Conservation (phyloP, 345 rosid species). For the Triadica sebifera region DNA sequence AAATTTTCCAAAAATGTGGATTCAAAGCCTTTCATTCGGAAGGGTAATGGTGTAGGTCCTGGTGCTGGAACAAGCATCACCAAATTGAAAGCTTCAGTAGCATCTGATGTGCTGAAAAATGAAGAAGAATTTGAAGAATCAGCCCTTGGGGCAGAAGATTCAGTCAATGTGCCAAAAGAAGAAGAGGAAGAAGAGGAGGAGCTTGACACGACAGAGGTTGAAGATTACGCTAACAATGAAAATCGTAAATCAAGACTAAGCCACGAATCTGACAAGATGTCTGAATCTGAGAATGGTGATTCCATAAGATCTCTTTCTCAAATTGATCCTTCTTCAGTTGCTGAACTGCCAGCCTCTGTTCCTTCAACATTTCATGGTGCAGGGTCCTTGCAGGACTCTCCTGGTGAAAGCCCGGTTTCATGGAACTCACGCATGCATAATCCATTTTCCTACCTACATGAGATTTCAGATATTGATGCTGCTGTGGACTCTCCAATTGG, state of each 20-base stretch:
- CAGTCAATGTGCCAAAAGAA: slow-evolving; percentile 45
- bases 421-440: slow-evolving; percentile 69
- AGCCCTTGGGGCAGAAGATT: slow-evolving; percentile 49
- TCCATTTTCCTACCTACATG: slow-evolving; percentile 66
- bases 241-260: slow-evolving; percentile 55
- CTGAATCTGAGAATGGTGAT: slow-evolving; percentile 60
- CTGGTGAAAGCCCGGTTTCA: slow-evolving; percentile 67
- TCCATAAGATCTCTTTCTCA: slow-evolving; percentile 53
- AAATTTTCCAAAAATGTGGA: slow-evolving; percentile 35
- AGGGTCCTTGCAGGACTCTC: slow-evolving; percentile 66
- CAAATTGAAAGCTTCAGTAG: slow-evolving; percentile 51
- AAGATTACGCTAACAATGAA: slow-evolving; percentile 49
- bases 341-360: slow-evolving; percentile 54
- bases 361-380: slow-evolving; percentile 52
- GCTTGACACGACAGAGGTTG: slow-evolving; percentile 47
- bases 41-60: slow-evolving; percentile 32
- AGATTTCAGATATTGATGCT: slow-evolving; percentile 77
- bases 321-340: slow-evolving; percentile 55
- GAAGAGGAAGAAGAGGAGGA: slow-evolving; percentile 57
- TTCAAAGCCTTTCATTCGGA: slow-evolving; percentile 44
- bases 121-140: slow-evolving; percentile 42
- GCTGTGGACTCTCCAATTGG: slow-evolving; percentile 83
- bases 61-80: slow-evolving; percentile 44
- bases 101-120: slow-evolving; percentile 45
- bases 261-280: slow-evolving; percentile 64